Base-by-base conservation (phyloP, 2,329 filamentous ascomycete genomes). In the Tolypocladium pustulatum region DNA sequence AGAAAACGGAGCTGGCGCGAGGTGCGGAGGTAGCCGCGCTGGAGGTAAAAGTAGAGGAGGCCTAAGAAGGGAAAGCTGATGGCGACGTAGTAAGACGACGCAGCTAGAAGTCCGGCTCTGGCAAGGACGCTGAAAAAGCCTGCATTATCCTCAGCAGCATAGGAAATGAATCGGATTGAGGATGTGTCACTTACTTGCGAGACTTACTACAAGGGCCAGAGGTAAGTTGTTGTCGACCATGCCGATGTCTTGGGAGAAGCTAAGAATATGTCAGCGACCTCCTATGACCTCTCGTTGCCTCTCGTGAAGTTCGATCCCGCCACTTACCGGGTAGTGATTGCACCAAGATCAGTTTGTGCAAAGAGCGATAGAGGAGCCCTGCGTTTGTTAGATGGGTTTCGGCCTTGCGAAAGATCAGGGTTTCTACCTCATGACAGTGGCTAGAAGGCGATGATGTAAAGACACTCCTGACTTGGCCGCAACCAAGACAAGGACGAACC, bases 211-310 rank as follows among this genome's bases (percentile, higher is more conserved):
- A 12, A 77, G 57, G 1, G 72, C 72, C 0, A 70, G 59, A 1
- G 75, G 72, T 3, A 79, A 66, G 20, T 41, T 41, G 56, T 72
- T 67, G 34, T 72, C 76, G 59, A 78, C 63, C 20, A 77, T 70
- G 55, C 73, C 69, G 8, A 77, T 73, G 41, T 78, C 75, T 62
- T 78, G 73, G 10, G 71, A 74, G 60, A 78, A 78, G 58, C 73
- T 74, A 46, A 6, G 43, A 34, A 59, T 57, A 63, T 25, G 41
- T 43, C 8, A 43, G 13, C 9, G 2, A 25, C 10, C 7, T 25
- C n/a, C 10, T 5, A 2, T 43, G 1, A 10, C n/a, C 37, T 38
- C 12, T 38, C 37, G 6, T 38, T 12, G 13, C 37, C 37, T 3
- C 37, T 17, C 13, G 12, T 4, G 8, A 43, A 20, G 41, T 2